Percentiles rank a stretch among this genome's conserved stretches.
phyloP scores from a whole-genome alignment of 306 rosid genomes.

The Luffa acutangula region DNA sequence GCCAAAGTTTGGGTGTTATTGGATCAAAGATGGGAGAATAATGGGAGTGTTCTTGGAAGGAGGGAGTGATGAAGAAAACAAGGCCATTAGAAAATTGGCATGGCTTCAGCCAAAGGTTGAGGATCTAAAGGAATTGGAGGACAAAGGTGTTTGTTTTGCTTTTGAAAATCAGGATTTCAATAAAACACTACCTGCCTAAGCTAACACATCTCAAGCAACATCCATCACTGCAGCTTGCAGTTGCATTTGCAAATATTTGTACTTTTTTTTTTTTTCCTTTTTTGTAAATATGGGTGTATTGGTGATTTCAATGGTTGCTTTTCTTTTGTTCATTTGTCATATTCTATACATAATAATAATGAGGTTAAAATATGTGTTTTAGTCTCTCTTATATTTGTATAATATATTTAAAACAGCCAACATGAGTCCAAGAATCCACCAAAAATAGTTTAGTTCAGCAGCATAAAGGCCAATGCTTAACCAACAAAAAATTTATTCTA shows the following conservation, averaged over 20 bases:
- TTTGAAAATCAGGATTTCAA: neutral
- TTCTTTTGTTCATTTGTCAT: too few relatives aligned
- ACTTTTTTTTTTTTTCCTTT: neutral
- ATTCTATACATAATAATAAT: neutral
- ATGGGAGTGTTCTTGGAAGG: constrained; percentile 38
- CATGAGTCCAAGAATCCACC: too few relatives aligned
- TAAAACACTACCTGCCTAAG: neutral
- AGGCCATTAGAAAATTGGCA: constrained; percentile 23
- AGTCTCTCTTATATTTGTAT: neutral
- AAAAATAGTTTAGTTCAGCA: too few relatives aligned
- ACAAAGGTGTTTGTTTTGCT: constrained; percentile 24
- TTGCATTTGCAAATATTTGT: neutral
- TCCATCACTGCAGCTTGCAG: neutral
- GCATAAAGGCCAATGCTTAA: too few relatives aligned
- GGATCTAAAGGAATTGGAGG: constrained; percentile 9
- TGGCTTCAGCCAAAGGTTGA: constrained; percentile 19
- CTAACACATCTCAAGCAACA: neutral
- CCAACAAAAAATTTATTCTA: too few relatives aligned
- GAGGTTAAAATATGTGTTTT: neutral
- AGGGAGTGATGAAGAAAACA: constrained; percentile 30
- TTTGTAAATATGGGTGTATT: neutral
- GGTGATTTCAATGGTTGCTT: neutral
- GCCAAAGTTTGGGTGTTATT: constrained; percentile 34
- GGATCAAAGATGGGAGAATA: constrained; percentile 28
- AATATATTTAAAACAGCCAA: too few relatives aligned